Base-by-base conservation (phyloP, 179 eudicot species). In the Drosera spatulata region DNA sequence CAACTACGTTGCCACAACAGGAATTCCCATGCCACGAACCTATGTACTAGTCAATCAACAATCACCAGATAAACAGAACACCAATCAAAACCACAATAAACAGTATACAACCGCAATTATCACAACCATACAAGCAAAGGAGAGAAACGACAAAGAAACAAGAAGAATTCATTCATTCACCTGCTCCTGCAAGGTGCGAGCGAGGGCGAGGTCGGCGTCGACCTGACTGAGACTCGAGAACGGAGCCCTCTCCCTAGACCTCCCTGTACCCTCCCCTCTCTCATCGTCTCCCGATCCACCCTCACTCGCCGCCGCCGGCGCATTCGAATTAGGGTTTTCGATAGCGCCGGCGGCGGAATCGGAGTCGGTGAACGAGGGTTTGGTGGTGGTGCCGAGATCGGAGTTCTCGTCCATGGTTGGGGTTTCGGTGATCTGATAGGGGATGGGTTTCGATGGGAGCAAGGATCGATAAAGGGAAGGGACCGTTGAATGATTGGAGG, bases 121-220 rank as follows among this genome's bases (percentile, higher is more conserved):
- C 33, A 22, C 33, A 22, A 22, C 0, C 33, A 22, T 22, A 22
- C 33, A 22, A 22, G 33, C 33, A 22, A 22, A 0, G 33, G 33
- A 22, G 33, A 22, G 33, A 22, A 1, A 22, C 33, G 1, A 22
- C 33, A 22, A 22, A 22, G 33, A 22, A 22, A 22, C 33, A 22
- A 22, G 33, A 22, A 22, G 33, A 22, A 22, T 22, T 22, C 33
- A 22, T 22, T 22, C 33, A 22, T 38, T 61, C 15, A 84, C 97
- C 97, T 87, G 96, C 55, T 90, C 93, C 62, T 90, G 97, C 41
- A 90, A 80, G 57, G 96, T 90, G 41, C 97, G 86, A 58, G 97
- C 95, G 48, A 90, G 97, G 61, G 97, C 97, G 12, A 87, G 97
- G 80, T 87, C 96, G 64, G 97, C 97, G 38, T 90, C 97, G 48